Evolutionary conservation across 2,329 filamentous ascomycete species (phyloP), one percentile per base, ranked within the genome.

Genomic region (Ophiocordyceps camponoti-saundersi): DNA sequence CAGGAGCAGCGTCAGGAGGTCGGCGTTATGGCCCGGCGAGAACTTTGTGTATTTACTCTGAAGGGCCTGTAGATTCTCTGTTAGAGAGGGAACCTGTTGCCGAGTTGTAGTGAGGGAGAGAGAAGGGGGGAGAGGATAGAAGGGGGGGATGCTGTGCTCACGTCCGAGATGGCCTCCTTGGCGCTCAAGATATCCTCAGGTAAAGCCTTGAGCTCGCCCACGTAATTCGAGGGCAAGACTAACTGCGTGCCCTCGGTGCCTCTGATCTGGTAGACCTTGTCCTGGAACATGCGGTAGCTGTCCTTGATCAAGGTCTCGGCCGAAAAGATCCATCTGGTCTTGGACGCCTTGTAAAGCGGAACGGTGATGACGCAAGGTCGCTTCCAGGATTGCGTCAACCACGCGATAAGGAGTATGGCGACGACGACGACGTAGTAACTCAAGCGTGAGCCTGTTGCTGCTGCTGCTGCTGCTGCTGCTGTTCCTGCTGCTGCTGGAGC

Each of bases 41-140:
- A 73, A 71, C 45, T 70, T 66, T 20, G 70, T 73, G 56, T 72
- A 73, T 46, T 69, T 65, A 59, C 66, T 70, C 55, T 72, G 57
- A 53, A 73, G 65, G 3, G 70, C 70, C 68, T 71, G 44, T 6
- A 23, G 15, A 21, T 11, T n/a, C 12, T 12, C 4, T 7, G 40
- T 42, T 42, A 11, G 44, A 40, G n/a, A 6, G 4, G 7, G 15
- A 8, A 32, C 46, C 23, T 48, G 7, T 18, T 16, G 2, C 15
- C 12, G n/a, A 16, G 34, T 15, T 36, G 15, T 16, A n/a, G n/a
- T 36, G 34, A 18, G 6, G 34, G 34, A 6, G 4, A 16, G 15
- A 11, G 11, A 11, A 11, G 32, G 32, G 11, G 16, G 5, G 13
- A 8, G 6, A 26, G 12, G n/a, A n/a, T n/a, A n/a, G n/a, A n/a